These are phyloP conservation scores for Annulohypoxylon maeteangense DNA, from an alignment of 495 filamentous ascomycete species.

Conservation along the genomic window DNA sequence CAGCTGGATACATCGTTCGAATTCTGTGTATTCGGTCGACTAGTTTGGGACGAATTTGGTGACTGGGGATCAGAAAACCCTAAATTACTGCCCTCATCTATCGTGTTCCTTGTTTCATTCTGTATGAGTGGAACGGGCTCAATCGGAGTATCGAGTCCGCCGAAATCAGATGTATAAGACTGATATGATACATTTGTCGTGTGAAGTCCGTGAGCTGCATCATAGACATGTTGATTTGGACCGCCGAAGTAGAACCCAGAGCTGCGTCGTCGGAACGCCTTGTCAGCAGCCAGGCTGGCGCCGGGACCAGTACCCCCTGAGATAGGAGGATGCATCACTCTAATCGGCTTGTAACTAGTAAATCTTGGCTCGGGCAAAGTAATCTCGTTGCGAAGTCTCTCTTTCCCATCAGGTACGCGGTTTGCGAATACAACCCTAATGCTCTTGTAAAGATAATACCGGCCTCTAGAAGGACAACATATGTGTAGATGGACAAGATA, in stretches of 20 bases:
- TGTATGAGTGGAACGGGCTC: constrained; percentile 52
- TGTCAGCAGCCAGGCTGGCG: constrained; percentile 62
- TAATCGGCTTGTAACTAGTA: constrained; percentile 79
- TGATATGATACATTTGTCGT: constrained; percentile 41
- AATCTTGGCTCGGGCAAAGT: constrained; percentile 89
- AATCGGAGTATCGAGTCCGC: constrained; percentile 40
- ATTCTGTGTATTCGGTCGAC: constrained; percentile 40
- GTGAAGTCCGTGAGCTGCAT: constrained; percentile 49
- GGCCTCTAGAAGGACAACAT: constrained; percentile 83
- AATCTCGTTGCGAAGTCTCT: constrained; percentile 90
- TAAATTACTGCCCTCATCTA: constrained; percentile 23
- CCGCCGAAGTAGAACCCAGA: constrained; percentile 60
- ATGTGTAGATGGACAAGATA: constrained; percentile 97
- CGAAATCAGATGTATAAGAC: constrained; percentile 32
- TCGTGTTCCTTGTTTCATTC: constrained; percentile 20
- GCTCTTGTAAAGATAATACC: constrained; percentile 90
- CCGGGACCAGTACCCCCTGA: constrained; percentile 46
- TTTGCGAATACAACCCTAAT: constrained; percentile 98
- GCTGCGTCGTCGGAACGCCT: constrained; percentile 66
- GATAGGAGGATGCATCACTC: constrained; percentile 56
- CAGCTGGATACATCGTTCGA: constrained; percentile 41
- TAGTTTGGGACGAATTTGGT: constrained; percentile 40
- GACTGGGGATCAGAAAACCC: constrained; percentile 37
- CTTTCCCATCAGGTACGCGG: constrained; percentile 95
- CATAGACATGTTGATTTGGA: constrained; percentile 48